Conservation (phyloP, 23 red algal species). For the Gracilaria gracilis region DNA sequence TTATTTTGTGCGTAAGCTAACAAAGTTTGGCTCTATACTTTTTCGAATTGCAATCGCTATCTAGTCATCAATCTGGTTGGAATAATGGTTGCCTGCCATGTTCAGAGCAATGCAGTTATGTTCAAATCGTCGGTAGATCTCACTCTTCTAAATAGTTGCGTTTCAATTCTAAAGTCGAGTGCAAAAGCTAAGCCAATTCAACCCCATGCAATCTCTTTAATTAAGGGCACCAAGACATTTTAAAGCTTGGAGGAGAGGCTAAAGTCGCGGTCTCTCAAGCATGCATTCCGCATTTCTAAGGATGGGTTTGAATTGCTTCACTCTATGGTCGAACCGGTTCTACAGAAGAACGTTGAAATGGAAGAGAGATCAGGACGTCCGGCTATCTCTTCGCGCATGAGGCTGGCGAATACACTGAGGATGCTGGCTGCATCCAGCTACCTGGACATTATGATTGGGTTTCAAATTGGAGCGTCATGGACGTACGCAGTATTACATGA, state of each 20-base stretch:
- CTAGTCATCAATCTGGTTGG: too few species aligned
- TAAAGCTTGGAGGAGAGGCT: background rate
- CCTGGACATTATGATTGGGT: slow-evolving; percentile 9
- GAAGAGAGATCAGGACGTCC: background rate
- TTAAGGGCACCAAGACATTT: slow-evolving; percentile 5
- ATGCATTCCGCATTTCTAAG: slow-evolving; percentile 21
- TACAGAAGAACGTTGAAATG: slow-evolving; percentile 9
- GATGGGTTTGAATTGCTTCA: slow-evolving; percentile 8
- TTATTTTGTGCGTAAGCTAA: too few species aligned
- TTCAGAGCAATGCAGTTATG: too few species aligned
- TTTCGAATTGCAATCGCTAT: too few species aligned
- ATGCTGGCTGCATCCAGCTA: slow-evolving; percentile 22
- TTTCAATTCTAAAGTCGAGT: background rate
- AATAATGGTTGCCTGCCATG: too few species aligned
- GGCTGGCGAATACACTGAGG: slow-evolving; percentile 8
- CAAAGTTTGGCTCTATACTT: too few species aligned
- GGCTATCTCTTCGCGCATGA: slow-evolving; percentile 7
- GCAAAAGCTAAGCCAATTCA: background rate
- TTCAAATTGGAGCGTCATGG: background rate
- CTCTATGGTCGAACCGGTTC: slow-evolving; percentile 10
- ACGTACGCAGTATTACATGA: slow-evolving; percentile 35
- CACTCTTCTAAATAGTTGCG: background rate
- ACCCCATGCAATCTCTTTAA: background rate
- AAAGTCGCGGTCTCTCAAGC: background rate
- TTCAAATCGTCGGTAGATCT: background rate